Conservation (phyloP, 805 yeast genomes). For the Saccharomycopsis fermentans region DNA sequence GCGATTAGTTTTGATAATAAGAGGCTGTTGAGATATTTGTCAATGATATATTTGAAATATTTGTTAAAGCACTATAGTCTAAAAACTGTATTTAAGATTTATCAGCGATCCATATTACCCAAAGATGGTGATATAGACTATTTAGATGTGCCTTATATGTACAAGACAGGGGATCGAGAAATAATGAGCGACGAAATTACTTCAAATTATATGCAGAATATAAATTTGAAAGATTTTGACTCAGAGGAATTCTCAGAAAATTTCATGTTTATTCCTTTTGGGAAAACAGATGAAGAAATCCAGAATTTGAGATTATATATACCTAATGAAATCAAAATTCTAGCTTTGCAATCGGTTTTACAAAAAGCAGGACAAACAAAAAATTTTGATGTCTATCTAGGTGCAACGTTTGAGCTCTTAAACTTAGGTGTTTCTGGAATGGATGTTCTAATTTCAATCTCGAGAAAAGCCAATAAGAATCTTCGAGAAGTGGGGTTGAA, state of each 20-base stretch:
- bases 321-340: conserved; percentile 4
- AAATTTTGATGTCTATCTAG: background rate
- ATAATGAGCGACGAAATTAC: background rate
- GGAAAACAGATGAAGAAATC: background rate
- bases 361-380: conserved; percentile 4
- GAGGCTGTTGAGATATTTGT: conserved; percentile 6
- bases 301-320: conserved; percentile 8
- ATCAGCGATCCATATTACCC: conserved; percentile 4
- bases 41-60: conserved; percentile 15
- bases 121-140: conserved; percentile 6
- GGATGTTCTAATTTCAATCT: conserved; percentile 12
- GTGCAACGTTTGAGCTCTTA: conserved; percentile 8
- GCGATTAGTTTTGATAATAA: background rate
- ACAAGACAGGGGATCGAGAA: background rate
- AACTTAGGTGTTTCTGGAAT: conserved; percentile 8
- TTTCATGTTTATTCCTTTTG: conserved; percentile 14
- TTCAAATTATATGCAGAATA: background rate
- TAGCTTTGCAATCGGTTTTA: conserved; percentile 11
- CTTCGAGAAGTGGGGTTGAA: conserved; percentile 6
- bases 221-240: background rate
- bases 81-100: conserved; percentile 1
- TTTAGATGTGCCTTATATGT: conserved; percentile 5
- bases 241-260: conserved; percentile 2
- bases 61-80: background rate
- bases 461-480: background rate